A percentile compares a stretch with the other conserved stretches of the same genome.
Evolutionary conservation across 169 alveolate species (phyloP).

Genomic region (Plasmodium berghei): DNA sequence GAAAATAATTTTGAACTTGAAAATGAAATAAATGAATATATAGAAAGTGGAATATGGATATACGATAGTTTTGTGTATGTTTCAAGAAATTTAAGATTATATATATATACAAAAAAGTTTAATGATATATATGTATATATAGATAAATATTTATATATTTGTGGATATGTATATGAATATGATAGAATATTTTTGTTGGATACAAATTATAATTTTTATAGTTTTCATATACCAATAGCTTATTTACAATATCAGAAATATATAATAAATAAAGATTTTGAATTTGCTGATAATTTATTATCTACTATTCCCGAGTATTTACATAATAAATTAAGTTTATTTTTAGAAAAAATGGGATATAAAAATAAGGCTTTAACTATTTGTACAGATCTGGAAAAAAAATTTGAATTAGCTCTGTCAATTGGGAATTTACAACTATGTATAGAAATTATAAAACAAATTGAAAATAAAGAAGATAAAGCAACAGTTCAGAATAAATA

Average conservation of each 20-base stretch:
- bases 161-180: constrained; percentile 88
- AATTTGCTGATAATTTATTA: constrained; percentile 85
- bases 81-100: constrained; percentile 84
- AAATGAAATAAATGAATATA: constrained; percentile 81
- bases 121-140: constrained; percentile 87
- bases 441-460: constrained; percentile 84
- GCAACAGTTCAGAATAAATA: constrained; percentile 82
- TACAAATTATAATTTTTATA: constrained; percentile 80
- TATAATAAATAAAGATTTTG: constrained; percentile 78
- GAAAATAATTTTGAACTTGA: constrained; percentile 79
- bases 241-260: constrained; percentile 84
- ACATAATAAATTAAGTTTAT: constrained; percentile 91
- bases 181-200: constrained; percentile 84
- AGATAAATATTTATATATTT: constrained; percentile 83
- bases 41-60: constrained; percentile 90
- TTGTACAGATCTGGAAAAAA: constrained; percentile 93
- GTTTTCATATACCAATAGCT: constrained; percentile 77
- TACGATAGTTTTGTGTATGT: constrained; percentile 86
- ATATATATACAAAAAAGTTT: constrained; percentile 85
- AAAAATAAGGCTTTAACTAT: constrained; percentile 92
- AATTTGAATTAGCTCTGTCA: constrained; percentile 92
- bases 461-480: constrained; percentile 78
- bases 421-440: constrained; percentile 90
- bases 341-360: constrained; percentile 92
- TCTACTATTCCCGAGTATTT: constrained; percentile 83